Evolutionary conservation across 1,139 yeast species (phyloP).

Genomic region (Pichia sorboxylosa): DNA sequence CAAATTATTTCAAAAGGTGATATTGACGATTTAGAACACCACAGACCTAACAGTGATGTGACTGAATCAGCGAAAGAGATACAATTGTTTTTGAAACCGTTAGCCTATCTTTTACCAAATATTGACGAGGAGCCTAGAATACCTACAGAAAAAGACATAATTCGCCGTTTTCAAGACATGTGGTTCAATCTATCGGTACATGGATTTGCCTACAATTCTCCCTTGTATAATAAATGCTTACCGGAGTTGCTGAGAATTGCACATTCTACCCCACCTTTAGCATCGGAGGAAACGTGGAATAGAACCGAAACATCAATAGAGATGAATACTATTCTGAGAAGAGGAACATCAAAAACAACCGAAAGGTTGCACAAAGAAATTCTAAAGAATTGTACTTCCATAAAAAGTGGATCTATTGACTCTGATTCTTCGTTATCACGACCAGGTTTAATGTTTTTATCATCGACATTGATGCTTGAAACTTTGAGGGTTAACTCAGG

Average conservation of each 20-base stretch:
- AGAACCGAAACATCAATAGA: slow-evolving; percentile 88
- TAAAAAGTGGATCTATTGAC: slow-evolving; percentile 11
- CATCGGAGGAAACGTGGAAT: slow-evolving; percentile 75
- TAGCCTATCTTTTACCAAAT: slow-evolving; percentile 64
- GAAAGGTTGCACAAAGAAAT: slow-evolving; percentile 65
- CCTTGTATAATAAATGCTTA: slow-evolving; percentile 36
- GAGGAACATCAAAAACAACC: slow-evolving; percentile 80
- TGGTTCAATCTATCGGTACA: slow-evolving; percentile 95
- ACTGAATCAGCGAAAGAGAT: slow-evolving; percentile 70
- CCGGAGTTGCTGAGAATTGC: slow-evolving; percentile 61
- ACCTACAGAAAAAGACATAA: slow-evolving; percentile 34
- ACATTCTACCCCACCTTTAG: slow-evolving; percentile 81
- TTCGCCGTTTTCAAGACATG: slow-evolving; percentile 64
- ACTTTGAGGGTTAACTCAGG: slow-evolving; percentile 70
- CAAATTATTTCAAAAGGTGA: slow-evolving; percentile 73
- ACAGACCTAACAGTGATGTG: slow-evolving; percentile 69
- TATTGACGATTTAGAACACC: slow-evolving; percentile 67
- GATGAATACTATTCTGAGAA: slow-evolving; percentile 76
- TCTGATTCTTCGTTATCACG: slow-evolving; percentile 47
- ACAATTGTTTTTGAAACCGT: slow-evolving; percentile 54
- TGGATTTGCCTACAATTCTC: slow-evolving; percentile 62
- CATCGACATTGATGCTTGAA: slow-evolving; percentile 74
- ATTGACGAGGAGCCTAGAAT: slow-evolving; percentile 32
- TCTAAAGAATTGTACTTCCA: slow-evolving; percentile 16
- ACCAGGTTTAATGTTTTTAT: slow-evolving; percentile 78